A percentile compares a stretch with the other conserved stretches of the same genome.
Conservation (phyloP, 2,329 filamentous ascomycete species). For the Bimuria novae-zelandiae region DNA sequence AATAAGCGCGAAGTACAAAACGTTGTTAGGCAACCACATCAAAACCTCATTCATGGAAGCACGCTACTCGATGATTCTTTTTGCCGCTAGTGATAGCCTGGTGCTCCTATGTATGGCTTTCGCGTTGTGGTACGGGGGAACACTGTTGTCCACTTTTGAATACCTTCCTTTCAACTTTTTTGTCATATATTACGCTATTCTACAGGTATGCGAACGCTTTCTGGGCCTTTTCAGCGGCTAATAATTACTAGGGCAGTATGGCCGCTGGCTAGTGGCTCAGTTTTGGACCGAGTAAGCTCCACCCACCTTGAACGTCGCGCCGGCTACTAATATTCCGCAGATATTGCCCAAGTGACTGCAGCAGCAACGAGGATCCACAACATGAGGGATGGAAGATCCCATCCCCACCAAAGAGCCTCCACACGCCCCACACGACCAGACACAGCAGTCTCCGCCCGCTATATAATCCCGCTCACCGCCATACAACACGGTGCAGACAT, state of each 20-base stretch:
- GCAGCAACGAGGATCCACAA: conserved; percentile 29
- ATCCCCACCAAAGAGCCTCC: conserved; percentile 5
- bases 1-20: conserved; percentile 72
- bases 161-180: conserved; percentile 24
- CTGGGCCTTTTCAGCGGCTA: not conserved
- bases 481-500: conserved; percentile 55
- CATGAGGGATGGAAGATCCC: not conserved
- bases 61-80: conserved; percentile 42
- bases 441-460: not conserved
- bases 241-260: conserved; percentile 19
- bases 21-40: conserved; percentile 71
- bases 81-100: conserved; percentile 62
- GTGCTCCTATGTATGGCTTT: conserved; percentile 53
- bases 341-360: conserved; percentile 31
- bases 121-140: conserved; percentile 37
- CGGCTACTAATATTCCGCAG: conserved; percentile 13
- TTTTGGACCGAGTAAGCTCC: conserved; percentile 31
- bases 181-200: conserved; percentile 32
- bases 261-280: conserved; percentile 34
- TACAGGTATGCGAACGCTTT: conserved; percentile 14
- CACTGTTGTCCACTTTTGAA: conserved; percentile 20
- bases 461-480: conserved; percentile 5
- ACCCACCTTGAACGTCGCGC: not conserved
- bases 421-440: not conserved
- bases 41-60: conserved; percentile 70